Conservation (phyloP, 2,329 filamentous ascomycete species). For the Meredithiella fracta region DNA sequence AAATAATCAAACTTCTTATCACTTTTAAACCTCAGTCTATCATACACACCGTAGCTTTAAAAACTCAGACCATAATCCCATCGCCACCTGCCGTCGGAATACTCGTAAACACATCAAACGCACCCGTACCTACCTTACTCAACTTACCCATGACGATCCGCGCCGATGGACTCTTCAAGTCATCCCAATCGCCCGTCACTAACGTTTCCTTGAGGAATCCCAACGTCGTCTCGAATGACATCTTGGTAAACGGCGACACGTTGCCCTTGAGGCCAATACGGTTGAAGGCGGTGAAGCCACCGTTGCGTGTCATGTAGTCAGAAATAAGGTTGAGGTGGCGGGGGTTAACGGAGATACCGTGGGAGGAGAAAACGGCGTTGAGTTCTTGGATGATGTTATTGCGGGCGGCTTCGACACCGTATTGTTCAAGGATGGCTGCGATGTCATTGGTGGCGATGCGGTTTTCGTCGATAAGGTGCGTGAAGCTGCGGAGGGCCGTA, state of each 20-base stretch:
- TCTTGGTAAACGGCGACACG: conserved; percentile 88
- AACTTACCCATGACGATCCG: conserved; percentile 76
- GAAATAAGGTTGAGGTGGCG: conserved; percentile 90
- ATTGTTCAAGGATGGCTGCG: conserved; percentile 63
- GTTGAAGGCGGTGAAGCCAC: conserved; percentile 81
- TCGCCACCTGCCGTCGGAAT: conserved; percentile 30
- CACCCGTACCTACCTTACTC: conserved; percentile 72
- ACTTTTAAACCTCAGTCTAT: background rate
- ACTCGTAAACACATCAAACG: conserved; percentile 68
- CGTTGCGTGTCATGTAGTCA: conserved; percentile 92
- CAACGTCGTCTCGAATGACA: conserved; percentile 97
- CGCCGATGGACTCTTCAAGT: conserved; percentile 68
- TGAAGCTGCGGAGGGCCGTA: conserved; percentile 74
- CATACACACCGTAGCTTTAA: background rate
- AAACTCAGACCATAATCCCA: conserved; percentile 27
- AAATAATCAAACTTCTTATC: background rate
- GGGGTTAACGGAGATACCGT: conserved; percentile 83
- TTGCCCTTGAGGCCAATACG: conserved; percentile 74
- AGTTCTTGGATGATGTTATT: conserved; percentile 77
- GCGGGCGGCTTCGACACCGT: conserved; percentile 87
- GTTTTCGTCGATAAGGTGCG: conserved; percentile 72
- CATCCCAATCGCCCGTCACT: conserved; percentile 77
- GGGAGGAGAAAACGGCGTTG: conserved; percentile 66
- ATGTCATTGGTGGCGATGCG: conserved; percentile 86
- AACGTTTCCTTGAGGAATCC: conserved; percentile 87